Conservation (phyloP, 2,329 filamentous ascomycete genomes). For the Ascochyta rabiei region DNA sequence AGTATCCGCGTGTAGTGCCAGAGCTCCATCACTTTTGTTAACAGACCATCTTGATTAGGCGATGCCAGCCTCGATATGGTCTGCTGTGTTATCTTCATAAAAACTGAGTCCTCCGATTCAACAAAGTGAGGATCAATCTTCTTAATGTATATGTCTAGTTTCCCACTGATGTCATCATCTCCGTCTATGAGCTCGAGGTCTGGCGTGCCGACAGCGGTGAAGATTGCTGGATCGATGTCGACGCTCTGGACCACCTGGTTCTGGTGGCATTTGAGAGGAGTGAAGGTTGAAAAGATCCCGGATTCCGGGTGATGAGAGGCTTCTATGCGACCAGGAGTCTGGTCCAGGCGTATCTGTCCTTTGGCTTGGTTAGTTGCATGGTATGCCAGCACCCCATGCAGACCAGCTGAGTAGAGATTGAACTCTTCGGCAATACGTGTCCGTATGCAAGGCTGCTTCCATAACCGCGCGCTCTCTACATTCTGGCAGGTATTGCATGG, state of each 20-base stretch:
- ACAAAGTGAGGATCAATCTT: constrained; percentile 54
- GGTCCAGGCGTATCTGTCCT: constrained; percentile 55
- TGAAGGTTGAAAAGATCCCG: constrained; percentile 57
- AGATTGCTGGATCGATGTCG: constrained; percentile 48
- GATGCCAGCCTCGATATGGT: constrained; percentile 40
- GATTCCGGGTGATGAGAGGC: constrained; percentile 58
- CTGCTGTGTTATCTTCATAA: constrained; percentile 58
- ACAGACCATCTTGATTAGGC: constrained; percentile 51
- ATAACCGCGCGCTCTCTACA: constrained; percentile 65
- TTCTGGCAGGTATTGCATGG: constrained; percentile 65
- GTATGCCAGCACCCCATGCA: constrained; percentile 61
- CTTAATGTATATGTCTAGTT: constrained; percentile 61
- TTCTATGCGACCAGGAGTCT: constrained; percentile 60
- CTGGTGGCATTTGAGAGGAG: constrained; percentile 47
- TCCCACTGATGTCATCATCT: constrained; percentile 59
- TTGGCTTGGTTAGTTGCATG: constrained; percentile 58
- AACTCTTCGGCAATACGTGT: constrained; percentile 65
- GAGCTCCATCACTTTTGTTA: constrained; percentile 60
- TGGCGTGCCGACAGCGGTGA: constrained; percentile 29
- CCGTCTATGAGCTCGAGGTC: constrained; percentile 57
- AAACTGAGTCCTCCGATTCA: constrained; percentile 56
- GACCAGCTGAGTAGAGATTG: constrained; percentile 60
- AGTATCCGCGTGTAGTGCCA: constrained; percentile 64
- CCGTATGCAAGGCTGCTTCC: constrained; percentile 65
- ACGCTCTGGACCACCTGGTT: constrained; percentile 25